Evolutionary conservation across 495 filamentous ascomycete species (phyloP).

Genomic region (Pseudevernia furfuracea): DNA sequence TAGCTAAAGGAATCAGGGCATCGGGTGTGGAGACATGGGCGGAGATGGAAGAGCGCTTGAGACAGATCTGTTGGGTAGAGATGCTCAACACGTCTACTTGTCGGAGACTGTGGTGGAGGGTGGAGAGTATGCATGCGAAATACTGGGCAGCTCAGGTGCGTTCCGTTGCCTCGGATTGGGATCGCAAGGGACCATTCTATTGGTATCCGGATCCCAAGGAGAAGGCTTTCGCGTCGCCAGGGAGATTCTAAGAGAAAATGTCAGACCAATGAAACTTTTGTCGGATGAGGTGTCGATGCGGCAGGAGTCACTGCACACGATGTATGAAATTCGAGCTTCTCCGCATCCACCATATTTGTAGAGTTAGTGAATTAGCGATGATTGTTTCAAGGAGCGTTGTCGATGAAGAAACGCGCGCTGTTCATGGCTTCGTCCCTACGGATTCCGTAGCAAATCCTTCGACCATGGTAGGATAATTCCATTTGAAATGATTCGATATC

Average conservation of each 20-base stretch:
- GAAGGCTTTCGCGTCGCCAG: background rate
- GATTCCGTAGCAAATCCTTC: too few relatives aligned
- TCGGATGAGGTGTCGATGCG: background rate
- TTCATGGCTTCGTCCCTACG: too few relatives aligned
- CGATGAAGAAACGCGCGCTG: too few relatives aligned
- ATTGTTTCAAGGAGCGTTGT: too few relatives aligned
- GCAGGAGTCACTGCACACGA: background rate
- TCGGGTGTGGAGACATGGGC: background rate
- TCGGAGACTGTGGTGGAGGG: background rate
- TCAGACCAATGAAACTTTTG: background rate
- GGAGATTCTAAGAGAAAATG: background rate
- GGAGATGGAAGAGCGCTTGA: conserved; percentile 2
- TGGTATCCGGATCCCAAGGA: background rate
- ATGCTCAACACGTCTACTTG: background rate
- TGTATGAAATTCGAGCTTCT: background rate
- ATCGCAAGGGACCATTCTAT: background rate
- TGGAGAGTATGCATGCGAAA: background rate
- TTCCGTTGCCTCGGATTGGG: background rate
- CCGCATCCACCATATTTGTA: too few relatives aligned
- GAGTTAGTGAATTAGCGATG: too few relatives aligned
- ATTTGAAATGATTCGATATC: too few relatives aligned
- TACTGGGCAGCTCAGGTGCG: background rate
- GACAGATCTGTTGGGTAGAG: background rate
- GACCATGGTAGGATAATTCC: too few relatives aligned
- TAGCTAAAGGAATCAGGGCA: background rate